phyloP scores from a whole-genome alignment of 2,329 filamentous ascomycete species.

The Aspergillus ochraceoroseus region DNA sequence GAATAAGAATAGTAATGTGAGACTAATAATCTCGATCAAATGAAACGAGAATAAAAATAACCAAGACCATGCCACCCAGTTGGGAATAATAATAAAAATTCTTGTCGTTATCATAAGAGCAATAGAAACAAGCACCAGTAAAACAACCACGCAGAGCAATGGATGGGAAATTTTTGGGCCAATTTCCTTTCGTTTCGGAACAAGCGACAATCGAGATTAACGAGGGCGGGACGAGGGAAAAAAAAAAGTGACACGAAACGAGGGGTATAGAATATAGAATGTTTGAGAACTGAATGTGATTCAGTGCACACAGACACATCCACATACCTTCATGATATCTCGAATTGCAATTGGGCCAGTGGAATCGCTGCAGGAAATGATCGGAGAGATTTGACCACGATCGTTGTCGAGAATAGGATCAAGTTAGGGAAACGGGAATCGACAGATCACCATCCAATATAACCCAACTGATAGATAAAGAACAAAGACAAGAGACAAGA shows the following conservation, averaged over 20 bases:
- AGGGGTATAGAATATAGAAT: too few species aligned
- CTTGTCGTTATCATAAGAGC: too few species aligned
- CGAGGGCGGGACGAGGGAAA: conserved; percentile 17
- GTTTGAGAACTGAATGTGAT: too few species aligned
- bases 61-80: too few species aligned
- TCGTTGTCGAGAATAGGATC: not conserved
- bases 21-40: conserved; percentile 2
- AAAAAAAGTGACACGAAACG: conserved; percentile 7
- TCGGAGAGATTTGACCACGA: not conserved
- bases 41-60: not conserved
- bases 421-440: conserved; percentile 2
- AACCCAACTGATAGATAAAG: conserved; percentile 6
- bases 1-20: conserved; percentile 5
- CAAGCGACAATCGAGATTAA: conserved; percentile 20
- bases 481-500: conserved; percentile 12
- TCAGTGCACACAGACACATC: too few species aligned
- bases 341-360: conserved; percentile 5
- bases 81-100: too few species aligned
- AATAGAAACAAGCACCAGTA: too few species aligned
- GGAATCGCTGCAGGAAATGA: not conserved
- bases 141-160: too few species aligned
- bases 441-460: conserved; percentile 15
- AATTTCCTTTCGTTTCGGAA: conserved; percentile 11
- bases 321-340: conserved; percentile 26
- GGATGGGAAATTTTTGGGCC: conserved; percentile 11